Evolutionary conservation across 345 rosid genomes (phyloP).

Genomic region (Linum trigynum): DNA sequence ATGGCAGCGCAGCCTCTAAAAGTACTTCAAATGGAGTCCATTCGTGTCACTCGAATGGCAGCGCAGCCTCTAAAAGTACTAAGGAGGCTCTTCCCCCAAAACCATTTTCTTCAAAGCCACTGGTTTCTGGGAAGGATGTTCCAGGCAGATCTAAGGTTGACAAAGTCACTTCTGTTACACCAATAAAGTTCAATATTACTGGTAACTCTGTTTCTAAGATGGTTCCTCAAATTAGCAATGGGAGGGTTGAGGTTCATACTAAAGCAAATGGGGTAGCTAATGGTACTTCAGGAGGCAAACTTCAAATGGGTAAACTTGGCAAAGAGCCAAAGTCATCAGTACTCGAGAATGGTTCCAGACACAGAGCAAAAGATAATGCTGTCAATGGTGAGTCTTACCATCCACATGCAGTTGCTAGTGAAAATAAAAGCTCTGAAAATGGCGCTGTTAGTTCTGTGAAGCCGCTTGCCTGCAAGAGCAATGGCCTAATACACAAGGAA

Average conservation of each 20-base stretch:
- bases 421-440: conserved; percentile 22
- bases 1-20: conserved; percentile 29
- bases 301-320: conserved; percentile 30
- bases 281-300: conserved; percentile 25
- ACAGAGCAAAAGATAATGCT: conserved; percentile 28
- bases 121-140: conserved; percentile 24
- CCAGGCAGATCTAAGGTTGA: conserved; percentile 37
- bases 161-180: conserved; percentile 45
- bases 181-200: conserved; percentile 44
- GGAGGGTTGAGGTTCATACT: conserved; percentile 39
- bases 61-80: conserved; percentile 31
- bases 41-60: background rate
- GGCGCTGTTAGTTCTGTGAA: conserved; percentile 20
- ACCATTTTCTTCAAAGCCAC: conserved; percentile 24
- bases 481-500: conserved; percentile 22
- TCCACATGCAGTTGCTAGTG: conserved; percentile 19
- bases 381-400: conserved; percentile 22
- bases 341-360: conserved; percentile 24
- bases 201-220: conserved; percentile 47
- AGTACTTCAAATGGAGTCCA: conserved; percentile 6
- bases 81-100: conserved; percentile 33
- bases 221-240: conserved; percentile 31
- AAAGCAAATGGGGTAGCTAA: conserved; percentile 29
- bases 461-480: conserved; percentile 24
- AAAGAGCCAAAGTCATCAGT: conserved; percentile 23